A percentile compares a stretch with the other conserved stretches of the same genome.
These are phyloP conservation scores for Eimeria acervulina DNA, from an alignment of 169 alveolate species.

Conservation along the genomic window DNA sequence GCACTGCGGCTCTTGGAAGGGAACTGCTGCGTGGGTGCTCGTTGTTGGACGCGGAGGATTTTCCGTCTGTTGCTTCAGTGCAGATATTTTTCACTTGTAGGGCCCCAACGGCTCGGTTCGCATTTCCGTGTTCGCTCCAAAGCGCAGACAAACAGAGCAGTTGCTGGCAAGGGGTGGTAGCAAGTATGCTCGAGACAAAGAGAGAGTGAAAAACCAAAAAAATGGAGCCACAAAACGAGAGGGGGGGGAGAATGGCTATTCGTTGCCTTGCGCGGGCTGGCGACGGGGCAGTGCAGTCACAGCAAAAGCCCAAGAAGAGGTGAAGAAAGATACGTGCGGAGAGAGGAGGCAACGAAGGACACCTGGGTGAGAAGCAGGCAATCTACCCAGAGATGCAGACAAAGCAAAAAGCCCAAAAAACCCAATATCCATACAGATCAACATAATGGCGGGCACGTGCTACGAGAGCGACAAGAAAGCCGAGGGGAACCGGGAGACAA, in stretches of 20 bases:
- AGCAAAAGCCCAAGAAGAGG: neutral
- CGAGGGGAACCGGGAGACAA: neutral
- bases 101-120: neutral
- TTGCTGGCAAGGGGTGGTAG: neutral
- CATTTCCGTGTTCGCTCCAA: neutral
- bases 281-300: neutral
- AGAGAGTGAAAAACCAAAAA: neutral
- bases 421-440: neutral
- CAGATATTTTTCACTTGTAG: neutral
- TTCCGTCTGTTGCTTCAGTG: neutral
- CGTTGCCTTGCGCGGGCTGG: neutral
- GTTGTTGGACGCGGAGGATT: neutral
- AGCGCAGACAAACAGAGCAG: neutral
- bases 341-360: neutral
- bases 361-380: neutral
- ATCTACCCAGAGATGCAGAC: neutral
- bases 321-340: neutral
- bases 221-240: conserved; percentile 10
- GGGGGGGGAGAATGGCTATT: neutral
- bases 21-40: neutral
- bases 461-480: neutral
- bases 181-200: neutral
- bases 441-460: neutral
- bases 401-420: neutral
- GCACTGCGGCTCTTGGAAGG: neutral